Evolutionary conservation across 192 early-diverging fungal species (phyloP).

Genomic region (Rhizophlyctis rosea): DNA sequence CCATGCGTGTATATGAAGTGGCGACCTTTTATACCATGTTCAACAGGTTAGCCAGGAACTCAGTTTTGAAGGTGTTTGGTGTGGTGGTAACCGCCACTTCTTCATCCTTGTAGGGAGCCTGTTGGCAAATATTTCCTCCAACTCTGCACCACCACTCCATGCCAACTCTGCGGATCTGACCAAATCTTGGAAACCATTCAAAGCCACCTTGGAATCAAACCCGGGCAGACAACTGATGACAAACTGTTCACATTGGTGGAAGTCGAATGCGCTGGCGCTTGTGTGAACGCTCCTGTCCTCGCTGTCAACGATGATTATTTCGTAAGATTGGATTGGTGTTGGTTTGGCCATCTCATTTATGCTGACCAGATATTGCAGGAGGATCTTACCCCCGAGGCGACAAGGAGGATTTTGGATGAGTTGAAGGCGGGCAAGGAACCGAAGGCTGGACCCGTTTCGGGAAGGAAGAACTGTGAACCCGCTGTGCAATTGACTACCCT

Average conservation of each 20-base stretch:
- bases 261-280: slow-evolving; percentile 99
- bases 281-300: slow-evolving; percentile 95
- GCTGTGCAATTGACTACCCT: slow-evolving; percentile 76
- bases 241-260: slow-evolving; percentile 97
- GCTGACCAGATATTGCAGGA: slow-evolving; percentile 52
- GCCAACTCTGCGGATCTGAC: slow-evolving; percentile 91
- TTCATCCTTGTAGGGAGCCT: slow-evolving; percentile 63
- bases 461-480: slow-evolving; percentile 88
- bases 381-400: slow-evolving; percentile 91
- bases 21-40: slow-evolving; percentile 99
- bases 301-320: slow-evolving; percentile 99
- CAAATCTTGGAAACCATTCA: slow-evolving; percentile 86
- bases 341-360: slow-evolving; percentile 21
- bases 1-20: slow-evolving; percentile 99
- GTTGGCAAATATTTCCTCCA: slow-evolving; percentile 99
- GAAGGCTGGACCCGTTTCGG: slow-evolving; percentile 79
- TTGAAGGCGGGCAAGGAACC: slow-evolving; percentile 79
- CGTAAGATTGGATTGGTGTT: slow-evolving; percentile 49
- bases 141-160: slow-evolving; percentile 98
- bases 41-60: slow-evolving; percentile 62
- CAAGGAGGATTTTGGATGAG: slow-evolving; percentile 80
- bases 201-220: slow-evolving; percentile 85
- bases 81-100: not conserved
- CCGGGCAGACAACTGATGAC: slow-evolving; percentile 91
- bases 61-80: not conserved